Evolutionary conservation across 2,329 filamentous ascomycete species (phyloP).

Genomic region (Ophiostoma montium): DNA sequence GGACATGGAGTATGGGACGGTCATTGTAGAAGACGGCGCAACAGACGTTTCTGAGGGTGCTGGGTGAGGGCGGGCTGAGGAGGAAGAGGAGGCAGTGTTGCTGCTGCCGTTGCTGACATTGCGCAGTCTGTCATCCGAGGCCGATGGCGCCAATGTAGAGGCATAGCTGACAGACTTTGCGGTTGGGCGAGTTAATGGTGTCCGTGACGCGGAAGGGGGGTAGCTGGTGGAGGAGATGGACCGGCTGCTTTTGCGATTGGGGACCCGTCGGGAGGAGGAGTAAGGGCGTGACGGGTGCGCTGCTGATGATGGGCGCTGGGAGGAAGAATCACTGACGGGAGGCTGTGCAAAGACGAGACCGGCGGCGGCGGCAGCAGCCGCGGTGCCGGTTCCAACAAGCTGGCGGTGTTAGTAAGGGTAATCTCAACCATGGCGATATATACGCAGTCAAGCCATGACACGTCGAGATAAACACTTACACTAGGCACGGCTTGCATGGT

Average conservation of each 20-base stretch:
- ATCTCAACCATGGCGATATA: too few species aligned
- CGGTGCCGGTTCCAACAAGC: slow-evolving; percentile 49
- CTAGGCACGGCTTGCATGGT: slow-evolving; percentile 28
- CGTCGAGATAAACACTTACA: slow-evolving; percentile 25
- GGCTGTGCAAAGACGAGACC: slow-evolving; percentile 47
- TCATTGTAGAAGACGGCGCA: slow-evolving; percentile 18
- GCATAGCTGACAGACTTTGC: slow-evolving; percentile 26
- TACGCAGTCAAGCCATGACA: too few species aligned
- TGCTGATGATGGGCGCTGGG: slow-evolving; percentile 15
- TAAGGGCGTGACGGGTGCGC: slow-evolving; percentile 13
- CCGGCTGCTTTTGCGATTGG: slow-evolving; percentile 15
- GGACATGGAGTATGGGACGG: slow-evolving; percentile 22
- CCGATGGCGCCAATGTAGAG: slow-evolving; percentile 8
- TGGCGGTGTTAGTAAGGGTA: slow-evolving; percentile 17
- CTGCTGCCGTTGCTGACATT: slow-evolving; percentile 20
- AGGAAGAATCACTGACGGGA: slow-evolving; percentile 27
- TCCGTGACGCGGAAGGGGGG: slow-evolving; percentile 2
- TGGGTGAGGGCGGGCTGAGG: slow-evolving; percentile 5
- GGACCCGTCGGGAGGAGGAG: not conserved
- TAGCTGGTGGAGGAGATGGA: slow-evolving; percentile 10
- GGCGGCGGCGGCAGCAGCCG: slow-evolving; percentile 44
- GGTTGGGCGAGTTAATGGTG: slow-evolving; percentile 26
- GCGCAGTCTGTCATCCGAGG: slow-evolving; percentile 7
- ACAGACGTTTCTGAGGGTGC: slow-evolving; percentile 13
- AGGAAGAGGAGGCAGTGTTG: slow-evolving; percentile 12